These are phyloP conservation scores for Rubia occidens DNA, from an alignment of 305 asterid genomes.

Conservation along the genomic window DNA sequence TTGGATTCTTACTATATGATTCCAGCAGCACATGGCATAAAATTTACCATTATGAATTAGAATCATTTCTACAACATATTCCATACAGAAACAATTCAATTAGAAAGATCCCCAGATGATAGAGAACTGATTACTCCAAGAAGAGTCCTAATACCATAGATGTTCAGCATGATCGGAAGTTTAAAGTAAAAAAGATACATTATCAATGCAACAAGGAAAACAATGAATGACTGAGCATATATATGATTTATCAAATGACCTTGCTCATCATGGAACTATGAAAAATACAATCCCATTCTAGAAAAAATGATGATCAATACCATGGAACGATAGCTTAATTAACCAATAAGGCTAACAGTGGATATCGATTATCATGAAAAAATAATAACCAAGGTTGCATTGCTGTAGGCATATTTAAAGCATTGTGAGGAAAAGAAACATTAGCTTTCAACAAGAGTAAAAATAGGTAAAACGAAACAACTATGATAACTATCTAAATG, in stretches of 20 bases:
- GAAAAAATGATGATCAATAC: neutral
- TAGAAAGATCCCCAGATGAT: neutral
- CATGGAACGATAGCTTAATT: neutral
- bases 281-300: neutral
- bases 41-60: neutral
- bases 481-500: neutral
- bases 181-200: neutral
- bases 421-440: neutral
- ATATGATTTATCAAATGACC: neutral
- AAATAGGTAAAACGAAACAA: neutral
- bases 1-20: neutral
- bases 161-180: neutral
- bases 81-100: neutral
- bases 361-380: neutral
- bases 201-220: neutral
- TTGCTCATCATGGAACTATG: neutral
- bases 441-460: neutral
- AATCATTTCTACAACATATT: neutral
- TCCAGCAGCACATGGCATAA: neutral
- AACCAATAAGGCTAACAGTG: neutral
- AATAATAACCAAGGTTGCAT: neutral
- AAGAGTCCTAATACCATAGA: neutral
- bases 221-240: neutral
- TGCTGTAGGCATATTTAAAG: neutral
- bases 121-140: neutral